Percentiles rank a stretch among this genome's conserved stretches.
Conservation (phyloP, 1,284 basidiomycete species). For the Papiliotrema laurentii region DNA sequence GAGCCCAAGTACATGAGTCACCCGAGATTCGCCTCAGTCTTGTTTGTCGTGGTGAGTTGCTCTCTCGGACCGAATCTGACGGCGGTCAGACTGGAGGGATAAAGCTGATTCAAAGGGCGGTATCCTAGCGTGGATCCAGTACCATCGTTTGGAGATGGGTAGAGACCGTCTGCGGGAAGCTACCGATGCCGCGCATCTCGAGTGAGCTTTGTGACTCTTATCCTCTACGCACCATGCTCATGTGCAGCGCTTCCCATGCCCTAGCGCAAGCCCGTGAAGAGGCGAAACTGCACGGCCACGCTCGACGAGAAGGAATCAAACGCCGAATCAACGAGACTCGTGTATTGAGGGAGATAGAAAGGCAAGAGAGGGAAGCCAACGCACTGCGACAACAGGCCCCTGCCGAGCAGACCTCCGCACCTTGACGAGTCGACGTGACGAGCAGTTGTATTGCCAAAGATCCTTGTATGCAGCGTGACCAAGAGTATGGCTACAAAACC, state of each 20-base stretch:
- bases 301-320: constrained; percentile 41
- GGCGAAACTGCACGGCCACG: constrained; percentile 38
- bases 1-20: constrained; percentile 4
- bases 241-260: constrained; percentile 40
- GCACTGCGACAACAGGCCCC: too few relatives aligned
- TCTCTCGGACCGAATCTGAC: neutral
- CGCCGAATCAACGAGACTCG: constrained; percentile 35
- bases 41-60: neutral
- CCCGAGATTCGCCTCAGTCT: neutral
- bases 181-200: constrained; percentile 31
- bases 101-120: constrained; percentile 16
- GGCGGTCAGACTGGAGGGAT: neutral
- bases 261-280: constrained; percentile 42
- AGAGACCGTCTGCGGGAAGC: constrained; percentile 24
- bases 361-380: neutral
- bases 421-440: too few relatives aligned
- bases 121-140: constrained; percentile 26
- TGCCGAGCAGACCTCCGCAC: too few relatives aligned
- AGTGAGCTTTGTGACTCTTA: constrained; percentile 24
- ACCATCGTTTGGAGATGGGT: constrained; percentile 22
- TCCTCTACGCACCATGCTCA: neutral
- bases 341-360: constrained; percentile 37
- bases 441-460: too few relatives aligned
- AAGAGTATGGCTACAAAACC: too few relatives aligned
- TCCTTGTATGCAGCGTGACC: too few relatives aligned